Evolutionary conservation across 345 rosid genomes (phyloP).

Genomic region (Camelina laxa): DNA sequence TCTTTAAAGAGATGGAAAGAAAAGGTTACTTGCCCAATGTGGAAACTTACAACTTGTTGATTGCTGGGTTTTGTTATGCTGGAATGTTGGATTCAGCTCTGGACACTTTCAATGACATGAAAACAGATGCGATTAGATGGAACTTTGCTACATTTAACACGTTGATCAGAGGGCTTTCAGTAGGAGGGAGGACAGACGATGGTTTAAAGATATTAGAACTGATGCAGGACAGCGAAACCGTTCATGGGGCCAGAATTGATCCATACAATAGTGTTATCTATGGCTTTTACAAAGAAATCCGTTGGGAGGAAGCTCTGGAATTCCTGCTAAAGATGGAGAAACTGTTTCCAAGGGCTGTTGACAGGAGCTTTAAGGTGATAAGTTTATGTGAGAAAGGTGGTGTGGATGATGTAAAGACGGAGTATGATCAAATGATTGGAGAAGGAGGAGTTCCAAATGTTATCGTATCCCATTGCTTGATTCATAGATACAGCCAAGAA

Average conservation of each 20-base stretch:
- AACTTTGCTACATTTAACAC: constrained; percentile 63
- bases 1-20: constrained; percentile 77
- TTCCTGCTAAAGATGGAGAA: constrained; percentile 65
- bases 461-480: constrained; percentile 62
- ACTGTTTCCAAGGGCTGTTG: constrained; percentile 70
- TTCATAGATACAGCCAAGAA: constrained; percentile 58
- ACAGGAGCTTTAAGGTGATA: constrained; percentile 63
- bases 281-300: constrained; percentile 65
- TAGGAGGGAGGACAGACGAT: constrained; percentile 56
- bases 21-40: constrained; percentile 80
- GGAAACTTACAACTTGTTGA: constrained; percentile 69
- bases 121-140: constrained; percentile 70
- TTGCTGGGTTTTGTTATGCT: constrained; percentile 61
- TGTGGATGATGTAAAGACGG: constrained; percentile 54
- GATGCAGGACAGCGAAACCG: constrained; percentile 64
- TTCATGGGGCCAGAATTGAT: constrained; percentile 47
- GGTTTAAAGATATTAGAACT: constrained; percentile 73
- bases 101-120: constrained; percentile 76
- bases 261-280: constrained; percentile 72
- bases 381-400: constrained; percentile 56
- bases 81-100: constrained; percentile 69
- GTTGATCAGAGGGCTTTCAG: constrained; percentile 61
- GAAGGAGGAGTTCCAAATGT: constrained; percentile 61
- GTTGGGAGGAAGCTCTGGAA: constrained; percentile 63
- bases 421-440: constrained; percentile 55